phyloP scores from a whole-genome alignment of 2,329 filamentous ascomycete species.

The Knufia fluminis region DNA sequence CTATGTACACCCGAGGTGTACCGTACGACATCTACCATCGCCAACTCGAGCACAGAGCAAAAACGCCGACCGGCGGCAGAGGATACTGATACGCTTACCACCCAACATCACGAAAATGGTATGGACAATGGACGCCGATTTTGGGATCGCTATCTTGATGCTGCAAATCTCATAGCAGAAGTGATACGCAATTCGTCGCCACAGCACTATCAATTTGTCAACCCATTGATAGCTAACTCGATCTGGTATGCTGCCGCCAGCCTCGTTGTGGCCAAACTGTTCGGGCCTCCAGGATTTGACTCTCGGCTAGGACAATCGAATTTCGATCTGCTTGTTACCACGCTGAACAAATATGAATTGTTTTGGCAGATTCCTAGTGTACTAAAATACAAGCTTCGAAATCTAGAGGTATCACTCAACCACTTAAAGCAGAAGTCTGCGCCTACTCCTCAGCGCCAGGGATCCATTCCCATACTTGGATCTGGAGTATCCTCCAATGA shows the following conservation, averaged over 20 bases:
- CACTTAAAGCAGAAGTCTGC: not conserved
- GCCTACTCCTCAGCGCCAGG: not conserved
- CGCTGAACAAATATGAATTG: not conserved
- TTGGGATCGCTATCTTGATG: not conserved
- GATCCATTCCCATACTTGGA: not conserved
- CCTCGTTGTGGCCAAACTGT: constrained; percentile 2
- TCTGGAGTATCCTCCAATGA: not conserved
- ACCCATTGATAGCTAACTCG: constrained; percentile 27
- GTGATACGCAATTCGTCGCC: constrained; percentile 1
- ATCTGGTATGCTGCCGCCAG: constrained; percentile 27
- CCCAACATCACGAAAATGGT: not conserved
- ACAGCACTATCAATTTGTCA: constrained; percentile 25
- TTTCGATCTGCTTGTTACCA: constrained; percentile 2
- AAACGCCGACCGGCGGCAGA: not conserved
- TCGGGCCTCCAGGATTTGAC: not conserved
- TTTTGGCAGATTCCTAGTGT: constrained; percentile 5
- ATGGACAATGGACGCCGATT: not conserved
- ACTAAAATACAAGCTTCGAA: not conserved
- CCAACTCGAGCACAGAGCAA: not conserved
- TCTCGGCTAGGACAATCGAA: not conserved
- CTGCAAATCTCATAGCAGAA: constrained; percentile 11
- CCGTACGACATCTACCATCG: not conserved
- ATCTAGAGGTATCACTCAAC: not conserved
- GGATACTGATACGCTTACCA: not conserved
- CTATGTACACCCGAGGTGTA: not conserved